A percentile compares a stretch with the other conserved stretches of the same genome.
phyloP scores from a whole-genome alignment of 202 grass and related monocot genomes.

The Dendrocalamus latiflorus region DNA sequence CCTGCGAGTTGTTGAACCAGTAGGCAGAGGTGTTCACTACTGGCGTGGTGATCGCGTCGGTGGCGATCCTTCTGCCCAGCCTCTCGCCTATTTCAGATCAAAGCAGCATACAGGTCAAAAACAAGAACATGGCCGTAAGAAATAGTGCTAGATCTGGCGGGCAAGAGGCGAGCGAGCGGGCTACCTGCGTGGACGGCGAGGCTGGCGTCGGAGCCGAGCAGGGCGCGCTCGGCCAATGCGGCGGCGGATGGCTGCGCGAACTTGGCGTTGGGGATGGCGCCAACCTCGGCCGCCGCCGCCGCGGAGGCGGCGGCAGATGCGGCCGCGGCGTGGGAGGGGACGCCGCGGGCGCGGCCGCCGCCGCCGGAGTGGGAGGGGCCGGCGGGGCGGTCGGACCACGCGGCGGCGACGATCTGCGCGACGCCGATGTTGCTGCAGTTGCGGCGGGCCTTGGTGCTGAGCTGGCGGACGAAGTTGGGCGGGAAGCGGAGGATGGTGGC shows the following conservation, averaged over 20 bases:
- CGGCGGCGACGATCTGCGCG: constrained; percentile 93
- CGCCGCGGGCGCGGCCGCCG: constrained; percentile 42
- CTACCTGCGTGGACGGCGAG: constrained; percentile 90
- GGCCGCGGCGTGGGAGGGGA: constrained; percentile 43
- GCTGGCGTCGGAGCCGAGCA: constrained; percentile 91
- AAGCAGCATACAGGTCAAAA: constrained; percentile 12
- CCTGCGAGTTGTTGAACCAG: constrained; percentile 95
- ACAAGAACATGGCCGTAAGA: not conserved
- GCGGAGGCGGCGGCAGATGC: constrained; percentile 39
- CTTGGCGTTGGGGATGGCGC: constrained; percentile 54
- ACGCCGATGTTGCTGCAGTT: constrained; percentile 99
- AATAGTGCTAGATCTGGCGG: constrained; percentile 23
- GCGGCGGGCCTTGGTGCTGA: constrained; percentile 96
- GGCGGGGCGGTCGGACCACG: constrained; percentile 72
- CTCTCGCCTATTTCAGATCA: constrained; percentile 65
- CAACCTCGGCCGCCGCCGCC: constrained; percentile 41
- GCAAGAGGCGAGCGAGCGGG: not conserved
- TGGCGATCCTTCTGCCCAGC: constrained; percentile 76
- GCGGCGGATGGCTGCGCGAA: constrained; percentile 54
- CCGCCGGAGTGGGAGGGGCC: too few relatives aligned
- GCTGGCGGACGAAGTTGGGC: constrained; percentile 96
- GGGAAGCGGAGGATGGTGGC: constrained; percentile 90
- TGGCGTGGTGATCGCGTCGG: constrained; percentile 91
- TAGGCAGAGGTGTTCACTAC: constrained; percentile 96
- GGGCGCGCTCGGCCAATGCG: constrained; percentile 44